Conservation (phyloP, 2,329 filamentous ascomycete species). For the Trichoderma sp. region DNA sequence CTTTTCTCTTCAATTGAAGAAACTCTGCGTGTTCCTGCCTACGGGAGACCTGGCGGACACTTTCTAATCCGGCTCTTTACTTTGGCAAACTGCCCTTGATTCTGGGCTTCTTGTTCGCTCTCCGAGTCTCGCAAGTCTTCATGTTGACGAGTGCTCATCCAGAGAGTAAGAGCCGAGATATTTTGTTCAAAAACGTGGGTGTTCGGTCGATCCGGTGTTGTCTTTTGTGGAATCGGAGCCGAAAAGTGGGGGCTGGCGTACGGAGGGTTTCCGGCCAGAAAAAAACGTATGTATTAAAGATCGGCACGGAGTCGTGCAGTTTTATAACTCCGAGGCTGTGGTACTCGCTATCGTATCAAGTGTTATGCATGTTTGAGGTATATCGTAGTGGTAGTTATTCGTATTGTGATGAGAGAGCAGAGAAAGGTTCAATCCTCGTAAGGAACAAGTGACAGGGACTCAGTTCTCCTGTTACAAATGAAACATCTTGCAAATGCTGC, state of each 20-base stretch:
- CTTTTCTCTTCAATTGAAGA: background rate
- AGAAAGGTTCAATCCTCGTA: background rate
- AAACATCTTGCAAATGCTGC: background rate
- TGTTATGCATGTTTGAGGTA: background rate
- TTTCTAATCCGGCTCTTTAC: background rate
- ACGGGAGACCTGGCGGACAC: conserved; percentile 32
- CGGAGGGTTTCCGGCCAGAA: conserved; percentile 8
- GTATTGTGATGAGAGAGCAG: background rate
- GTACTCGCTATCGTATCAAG: background rate
- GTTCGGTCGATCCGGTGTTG: conserved; percentile 13
- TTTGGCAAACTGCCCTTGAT: background rate
- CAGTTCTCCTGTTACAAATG: background rate
- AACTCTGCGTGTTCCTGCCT: conserved; percentile 23
- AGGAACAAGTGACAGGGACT: background rate
- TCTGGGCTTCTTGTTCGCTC: background rate
- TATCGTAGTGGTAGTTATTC: background rate
- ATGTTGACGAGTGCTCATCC: background rate
- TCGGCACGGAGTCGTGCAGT: background rate
- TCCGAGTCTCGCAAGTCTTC: background rate
- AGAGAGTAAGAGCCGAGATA: background rate
- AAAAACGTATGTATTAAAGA: conserved; percentile 16
- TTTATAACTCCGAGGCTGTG: background rate
- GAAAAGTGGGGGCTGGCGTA: conserved; percentile 17
- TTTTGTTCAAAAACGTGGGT: conserved; percentile 10
- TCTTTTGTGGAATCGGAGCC: conserved; percentile 9